Conservation (phyloP, 2,329 filamentous ascomycete genomes). For the Fonsecaea nubica region DNA sequence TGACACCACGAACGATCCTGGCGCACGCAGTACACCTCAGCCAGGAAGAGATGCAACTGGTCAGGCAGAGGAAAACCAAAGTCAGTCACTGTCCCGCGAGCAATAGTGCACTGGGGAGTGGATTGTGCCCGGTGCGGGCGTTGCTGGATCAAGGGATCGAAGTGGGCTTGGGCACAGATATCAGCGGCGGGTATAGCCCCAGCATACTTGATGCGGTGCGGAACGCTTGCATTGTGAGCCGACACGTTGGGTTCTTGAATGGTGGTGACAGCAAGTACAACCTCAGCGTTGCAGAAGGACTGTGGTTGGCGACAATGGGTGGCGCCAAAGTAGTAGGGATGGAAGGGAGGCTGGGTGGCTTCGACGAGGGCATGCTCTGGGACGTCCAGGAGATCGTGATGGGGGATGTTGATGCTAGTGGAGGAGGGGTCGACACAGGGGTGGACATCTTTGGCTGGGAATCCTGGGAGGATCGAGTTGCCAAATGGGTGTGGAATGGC, state of each 20-base stretch:
- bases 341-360: conserved; percentile 73
- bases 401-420: conserved; percentile 39
- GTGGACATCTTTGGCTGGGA: conserved; percentile 94
- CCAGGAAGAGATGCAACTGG: conserved; percentile 68
- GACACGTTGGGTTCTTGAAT: conserved; percentile 66
- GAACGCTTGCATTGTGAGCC: conserved; percentile 78
- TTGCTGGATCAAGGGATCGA: conserved; percentile 76
- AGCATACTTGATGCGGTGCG: conserved; percentile 82
- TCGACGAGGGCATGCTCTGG: conserved; percentile 86
- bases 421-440: conserved; percentile 59
- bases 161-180: conserved; percentile 88
- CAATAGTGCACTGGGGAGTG: conserved; percentile 82
- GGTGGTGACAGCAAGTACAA: conserved; percentile 41
- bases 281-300: conserved; percentile 74
- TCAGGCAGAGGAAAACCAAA: conserved; percentile 67
- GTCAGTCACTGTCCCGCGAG: conserved; percentile 86
- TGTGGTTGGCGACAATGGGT: conserved; percentile 87
- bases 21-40: conserved; percentile 83
- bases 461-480: conserved; percentile 80
- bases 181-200: conserved; percentile 84
- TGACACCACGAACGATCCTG: conserved; percentile 76
- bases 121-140: conserved; percentile 75
- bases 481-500: conserved; percentile 94
- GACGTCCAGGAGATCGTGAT: conserved; percentile 79
- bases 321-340: conserved; percentile 83